Evolutionary conservation across 768 basidiomycete genomes (phyloP), one percentile per base, ranked within the genome.

Genomic region (Amanita phalloides): DNA sequence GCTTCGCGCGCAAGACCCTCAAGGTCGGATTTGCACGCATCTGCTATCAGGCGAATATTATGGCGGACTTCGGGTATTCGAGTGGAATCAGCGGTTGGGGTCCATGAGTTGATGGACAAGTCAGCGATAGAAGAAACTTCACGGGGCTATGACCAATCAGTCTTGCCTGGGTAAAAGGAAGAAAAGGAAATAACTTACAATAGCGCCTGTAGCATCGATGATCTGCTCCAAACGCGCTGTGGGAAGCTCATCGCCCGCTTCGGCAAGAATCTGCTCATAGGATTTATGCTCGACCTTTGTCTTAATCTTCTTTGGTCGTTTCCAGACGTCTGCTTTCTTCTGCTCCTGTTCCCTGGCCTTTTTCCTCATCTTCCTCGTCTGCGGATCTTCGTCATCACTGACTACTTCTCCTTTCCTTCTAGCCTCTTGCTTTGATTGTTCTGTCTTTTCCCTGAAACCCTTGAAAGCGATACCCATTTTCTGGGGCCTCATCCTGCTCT

Each of bases 1-100:
- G 90, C 96, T 71, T 99, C 96, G 13, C 84, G 79, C 0, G 92
- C 92, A 21, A 98, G 78, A 4, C 89, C 86, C 50, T 91, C 87
- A 10, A 99, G 75, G 54, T 95, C 88, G 14, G 74, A 79, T 58
- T 88, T 89, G 59, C 91, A 85, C 1, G 82, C 74, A 44, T 92
- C 89, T 1, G 80, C 75, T 32, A 99, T 90, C 39, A 97, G 77
- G 3, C 87, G 81, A 25, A 99, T 68, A 64, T 98, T 99, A 64
- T 99, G 94, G 23, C 95, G 81, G n/a, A 99, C 81, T 71, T 99
- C 96, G 0, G 96, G 96, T 55, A 98, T 83, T 50, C 90, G 84
- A 45, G 83, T 90, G 5, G 84, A 76, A 58, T 99, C 95, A 11
- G 81, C 80, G 0, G 91, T 82, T 0, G 91, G 90, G 8, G 87